A percentile compares a stretch with the other conserved stretches of the same genome.
These are phyloP conservation scores for Choanephora cucurbitarum DNA, from an alignment of 371 early-diverging fungal genomes.

Conservation along the genomic window DNA sequence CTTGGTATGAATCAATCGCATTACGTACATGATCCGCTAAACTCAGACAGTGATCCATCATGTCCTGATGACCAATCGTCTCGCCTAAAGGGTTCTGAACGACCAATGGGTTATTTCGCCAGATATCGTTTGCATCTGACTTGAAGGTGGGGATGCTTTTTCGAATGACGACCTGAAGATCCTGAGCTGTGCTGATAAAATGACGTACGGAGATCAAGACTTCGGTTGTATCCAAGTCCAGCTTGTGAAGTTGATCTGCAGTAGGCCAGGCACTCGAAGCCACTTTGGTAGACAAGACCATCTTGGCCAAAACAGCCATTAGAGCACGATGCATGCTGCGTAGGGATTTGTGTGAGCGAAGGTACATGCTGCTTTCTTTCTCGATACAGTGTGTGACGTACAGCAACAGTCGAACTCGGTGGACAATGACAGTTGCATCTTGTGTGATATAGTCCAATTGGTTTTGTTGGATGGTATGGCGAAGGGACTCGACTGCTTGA, in stretches of 20 bases:
- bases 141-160: constrained; percentile 47
- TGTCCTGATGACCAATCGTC: constrained; percentile 4
- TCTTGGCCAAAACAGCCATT: constrained; percentile 77
- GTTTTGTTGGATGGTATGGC: constrained; percentile 62
- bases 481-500: constrained; percentile 67
- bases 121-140: background rate
- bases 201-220: constrained; percentile 73
- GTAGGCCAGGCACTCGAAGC: constrained; percentile 75
- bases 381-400: constrained; percentile 76
- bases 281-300: constrained; percentile 82
- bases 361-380: constrained; percentile 63
- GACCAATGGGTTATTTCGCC: constrained; percentile 6
- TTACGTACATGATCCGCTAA: constrained; percentile 37
- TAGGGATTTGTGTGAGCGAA: constrained; percentile 67
- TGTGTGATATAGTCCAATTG: constrained; percentile 21
- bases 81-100: background rate
- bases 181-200: constrained; percentile 78
- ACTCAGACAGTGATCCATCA: constrained; percentile 13
- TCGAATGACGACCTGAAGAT: constrained; percentile 61
- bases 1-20: constrained; percentile 38
- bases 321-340: constrained; percentile 75
- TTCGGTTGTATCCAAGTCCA: constrained; percentile 52
- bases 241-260: constrained; percentile 29
- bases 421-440: constrained; percentile 58
- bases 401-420: constrained; percentile 81